Evolutionary conservation across 2,329 filamentous ascomycete genomes (phyloP), one percentile per base, ranked within the genome.

Genomic region (Xylaria sp.): DNA sequence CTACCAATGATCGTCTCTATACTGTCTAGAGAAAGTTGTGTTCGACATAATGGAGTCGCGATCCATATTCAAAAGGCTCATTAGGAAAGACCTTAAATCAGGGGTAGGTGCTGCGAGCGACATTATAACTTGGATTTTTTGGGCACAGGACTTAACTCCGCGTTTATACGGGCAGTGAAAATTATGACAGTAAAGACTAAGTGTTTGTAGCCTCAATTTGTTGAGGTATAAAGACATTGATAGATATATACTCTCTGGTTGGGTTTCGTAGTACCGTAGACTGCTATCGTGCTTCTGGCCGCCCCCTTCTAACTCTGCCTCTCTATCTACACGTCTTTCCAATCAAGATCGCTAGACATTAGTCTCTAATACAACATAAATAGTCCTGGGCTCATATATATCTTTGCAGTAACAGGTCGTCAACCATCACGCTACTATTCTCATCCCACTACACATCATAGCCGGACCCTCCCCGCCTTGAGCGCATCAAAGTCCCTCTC

Each of bases 401-500:
- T 9, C 5, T 21, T 21, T 21, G 9, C 8, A 9, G 17, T 4
- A 21, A 23, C 15, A 46, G 15, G 25, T 37, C 15, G 15, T 45
- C 21, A 38, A 4, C n/a, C 21, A 31, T 38, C 21, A 38, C 12
- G 17, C 28, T 31, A 4, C 9, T 38, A 9, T 7, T 3, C 47
- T 21, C 45, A 14, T n/a, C 17, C 35, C 21, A 38, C 9, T 23
- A 23, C 33, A 21, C 12, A 12, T 57, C 23, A 73, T 6, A 73
- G 33, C 6, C 63, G 60, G 14, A 69, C 67, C 31, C 42, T 63
- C 8, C 68, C 71, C 2, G 58, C 61, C 43, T 65, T 70, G 3
- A 81, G 70, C 8, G 63, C 70, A 35, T 75, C 71, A 51, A 75
- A 75, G 50, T 81, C 77, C 40, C 75, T 72, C 56, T 70, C 69